A percentile compares a stretch with the other conserved stretches of the same genome.
Evolutionary conservation across 2,329 filamentous ascomycete species (phyloP).

Genomic region (Helotiales sp.): DNA sequence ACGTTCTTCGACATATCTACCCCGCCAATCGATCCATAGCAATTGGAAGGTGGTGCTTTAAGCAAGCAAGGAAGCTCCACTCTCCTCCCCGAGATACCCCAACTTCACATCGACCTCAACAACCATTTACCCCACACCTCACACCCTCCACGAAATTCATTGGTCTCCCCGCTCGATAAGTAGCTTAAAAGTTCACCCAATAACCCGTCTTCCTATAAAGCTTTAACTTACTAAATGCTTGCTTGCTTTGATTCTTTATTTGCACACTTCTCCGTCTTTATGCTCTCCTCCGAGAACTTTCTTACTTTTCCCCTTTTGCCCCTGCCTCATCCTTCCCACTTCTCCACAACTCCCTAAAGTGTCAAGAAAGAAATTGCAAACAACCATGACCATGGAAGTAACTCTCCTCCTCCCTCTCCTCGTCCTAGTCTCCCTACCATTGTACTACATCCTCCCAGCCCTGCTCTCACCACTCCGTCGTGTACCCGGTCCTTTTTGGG

Average conservation of each 20-base stretch:
- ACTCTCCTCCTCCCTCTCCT: background rate
- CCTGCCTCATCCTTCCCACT: no score
- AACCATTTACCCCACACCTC: background rate
- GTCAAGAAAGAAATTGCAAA: background rate
- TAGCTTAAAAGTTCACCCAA: no score
- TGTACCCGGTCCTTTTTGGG: constrained; percentile 52
- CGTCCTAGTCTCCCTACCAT: background rate
- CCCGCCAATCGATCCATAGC: background rate
- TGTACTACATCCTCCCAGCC: background rate
- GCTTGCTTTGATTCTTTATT: no score
- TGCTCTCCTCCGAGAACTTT: no score
- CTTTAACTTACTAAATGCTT: no score
- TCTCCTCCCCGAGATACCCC: background rate
- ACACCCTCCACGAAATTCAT: background rate
- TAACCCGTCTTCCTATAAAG: no score
- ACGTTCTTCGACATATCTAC: background rate
- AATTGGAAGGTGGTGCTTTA: background rate
- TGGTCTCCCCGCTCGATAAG: background rate
- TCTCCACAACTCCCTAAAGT: background rate
- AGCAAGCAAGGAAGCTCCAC: no score
- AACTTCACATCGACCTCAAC: background rate
- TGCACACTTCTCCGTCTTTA: no score
- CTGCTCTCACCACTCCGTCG: constrained; percentile 20
- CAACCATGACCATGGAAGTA: background rate
- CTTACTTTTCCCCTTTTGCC: no score